Percentiles rank a stretch among this genome's conserved stretches.
Evolutionary conservation across 1,284 basidiomycete species (phyloP).

Genomic region (Rhodotorula sp.): DNA sequence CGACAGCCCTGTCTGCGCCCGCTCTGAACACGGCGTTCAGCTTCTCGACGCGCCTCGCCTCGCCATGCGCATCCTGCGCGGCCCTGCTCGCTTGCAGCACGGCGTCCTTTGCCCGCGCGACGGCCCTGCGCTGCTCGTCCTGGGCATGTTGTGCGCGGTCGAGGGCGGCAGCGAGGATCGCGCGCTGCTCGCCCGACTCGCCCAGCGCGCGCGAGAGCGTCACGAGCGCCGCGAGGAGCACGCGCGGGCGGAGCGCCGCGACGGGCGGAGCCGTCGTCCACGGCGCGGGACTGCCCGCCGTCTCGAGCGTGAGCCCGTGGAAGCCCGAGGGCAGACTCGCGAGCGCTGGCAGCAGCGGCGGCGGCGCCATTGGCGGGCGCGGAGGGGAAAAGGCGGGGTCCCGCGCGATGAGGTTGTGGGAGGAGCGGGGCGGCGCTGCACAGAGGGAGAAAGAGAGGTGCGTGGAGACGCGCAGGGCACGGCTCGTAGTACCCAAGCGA

Average conservation of each 20-base stretch:
- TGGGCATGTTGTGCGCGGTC: not conserved
- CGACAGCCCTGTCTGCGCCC: conserved; percentile 17
- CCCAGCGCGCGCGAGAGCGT: conserved; percentile 18
- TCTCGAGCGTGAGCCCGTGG: conserved; percentile 2
- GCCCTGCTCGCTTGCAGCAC: conserved; percentile 15
- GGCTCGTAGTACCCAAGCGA: no score
- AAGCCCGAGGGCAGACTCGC: not conserved
- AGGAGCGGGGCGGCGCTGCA: no score
- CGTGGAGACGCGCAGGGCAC: no score
- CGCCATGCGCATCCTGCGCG: conserved; percentile 20
- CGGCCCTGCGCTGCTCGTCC: not conserved
- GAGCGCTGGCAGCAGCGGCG: not conserved
- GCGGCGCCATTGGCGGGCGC: not conserved
- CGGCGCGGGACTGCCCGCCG: conserved; percentile 20
- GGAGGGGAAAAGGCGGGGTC: not conserved
- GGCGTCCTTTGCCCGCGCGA: not conserved
- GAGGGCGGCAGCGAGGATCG: conserved; percentile 10
- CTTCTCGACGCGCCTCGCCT: conserved; percentile 18
- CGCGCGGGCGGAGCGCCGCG: conserved; percentile 9
- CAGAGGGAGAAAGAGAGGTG: no score
- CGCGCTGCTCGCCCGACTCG: conserved; percentile 8
- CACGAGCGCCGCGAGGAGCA: conserved; percentile 19
- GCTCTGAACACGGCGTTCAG: conserved; percentile 5
- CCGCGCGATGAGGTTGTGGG: not conserved
- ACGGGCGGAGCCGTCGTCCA: conserved; percentile 7